Base-by-base conservation (phyloP, 129 eudicot species). In the Scalesia atractyloides region DNA sequence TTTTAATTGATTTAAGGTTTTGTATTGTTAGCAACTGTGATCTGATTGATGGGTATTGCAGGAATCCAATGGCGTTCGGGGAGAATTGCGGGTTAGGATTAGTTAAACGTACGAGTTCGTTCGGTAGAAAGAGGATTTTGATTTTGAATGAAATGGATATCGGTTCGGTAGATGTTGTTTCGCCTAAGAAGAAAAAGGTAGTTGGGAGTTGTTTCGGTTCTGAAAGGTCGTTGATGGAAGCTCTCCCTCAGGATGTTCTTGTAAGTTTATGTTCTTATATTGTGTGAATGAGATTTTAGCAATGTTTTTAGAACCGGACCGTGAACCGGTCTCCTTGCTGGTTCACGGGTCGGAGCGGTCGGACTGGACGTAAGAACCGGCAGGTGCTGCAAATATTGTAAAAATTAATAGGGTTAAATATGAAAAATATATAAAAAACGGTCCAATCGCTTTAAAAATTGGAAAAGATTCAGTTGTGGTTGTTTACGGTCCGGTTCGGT, bases 221-320 rank as follows among this genome's bases (percentile, higher is more conserved):
- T 7, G 83, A 73, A 13, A 73, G 79, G 59, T 87, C 95, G 68
- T 18, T 74, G 20, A 81, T 94, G 15, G 96, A 94, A 71, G 84
- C 89, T 52, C 81, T 94, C 52, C 98, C 97, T 81, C 96, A 90
- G 43, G 97, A 94, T 63, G 57, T 90, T 24, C 83, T 94, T 76
- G 98, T 90, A 20, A 81, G 90, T 83, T 62, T 5, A 5, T 12
- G 9, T 60, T 58, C 14, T 15, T 30, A 20, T 3, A 39, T 39
- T 59, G 39, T 14, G 9, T 10, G 11, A 1, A 26, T 64, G 64
- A 5, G n/a, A 7, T 11, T 43, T 69, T 33, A 7, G 11, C 24
- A 43, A 2, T n/a, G n/a, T n/a, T n/a, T n/a, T n/a, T n/a, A n/a
- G n/a, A n/a, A n/a, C n/a, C n/a, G n/a, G n/a, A n/a, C n/a, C n/a